Base-by-base conservation (phyloP, 306 rosid species). In the Castanea crenata region DNA sequence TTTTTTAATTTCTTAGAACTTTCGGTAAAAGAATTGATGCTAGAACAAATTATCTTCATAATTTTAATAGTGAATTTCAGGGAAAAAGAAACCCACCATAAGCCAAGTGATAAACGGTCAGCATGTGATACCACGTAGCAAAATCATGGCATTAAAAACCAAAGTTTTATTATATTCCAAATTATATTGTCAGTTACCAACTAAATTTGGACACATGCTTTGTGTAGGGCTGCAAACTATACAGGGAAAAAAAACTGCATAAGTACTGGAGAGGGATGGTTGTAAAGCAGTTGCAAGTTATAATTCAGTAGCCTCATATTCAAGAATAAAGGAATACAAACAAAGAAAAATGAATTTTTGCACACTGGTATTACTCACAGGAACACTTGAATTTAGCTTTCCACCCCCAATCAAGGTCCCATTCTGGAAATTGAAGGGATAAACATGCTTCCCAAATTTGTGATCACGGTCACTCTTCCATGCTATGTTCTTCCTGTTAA, bases 401-500 rank as follows among this genome's bases (percentile, higher is more conserved):
- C 86, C 97, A 82, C 99, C 99, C 49, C 98, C 99, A 68, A 86
- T 83, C 81, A 95, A 83, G 77, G 96, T 87, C 81, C 97, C 97
- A 44, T 92, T 95, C 84, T 95, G 99, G 86, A 95, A 95, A 88
- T 95, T 95, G 74, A 87, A 89, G 56, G 99, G 98, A 86, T 92
- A 91, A 78, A 95, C 93, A 75, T 86, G 88, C 80, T 91, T 95
- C 75, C 99, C 98, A 69, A 91, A 95, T 86, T 90, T 95, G 79
- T 92, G 92, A 71, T 87, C 84, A 13, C 96, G 94, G 80, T 95
- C 99, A 76, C 99, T 95, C 87, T 91, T 85, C 99, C 99, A 95
- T 6, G 99, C 97, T 75, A 95, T 95, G 88, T 89, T 86, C 83
- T 89, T 92, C 90, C 90, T 86, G 86, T 92, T 89, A 67, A 91